phyloP scores from a whole-genome alignment of 2,329 filamentous ascomycete species.

The Pezicula neosporulosa region DNA sequence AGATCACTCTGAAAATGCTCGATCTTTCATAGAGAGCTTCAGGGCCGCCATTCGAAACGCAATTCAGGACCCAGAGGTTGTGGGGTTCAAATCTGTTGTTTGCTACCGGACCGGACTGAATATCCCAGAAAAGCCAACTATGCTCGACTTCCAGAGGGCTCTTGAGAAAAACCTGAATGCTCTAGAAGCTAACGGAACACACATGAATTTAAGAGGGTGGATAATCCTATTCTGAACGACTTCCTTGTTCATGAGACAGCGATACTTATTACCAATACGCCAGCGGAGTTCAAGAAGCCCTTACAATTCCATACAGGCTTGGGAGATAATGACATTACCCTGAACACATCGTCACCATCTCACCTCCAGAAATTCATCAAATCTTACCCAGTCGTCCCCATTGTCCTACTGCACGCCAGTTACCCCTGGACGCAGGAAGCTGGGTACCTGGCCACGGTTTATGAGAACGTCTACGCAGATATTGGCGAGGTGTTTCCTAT shows the following conservation, averaged over 20 bases:
- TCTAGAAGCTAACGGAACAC: constrained; percentile 13
- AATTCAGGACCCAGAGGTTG: constrained; percentile 64
- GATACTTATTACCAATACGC: constrained; percentile 47
- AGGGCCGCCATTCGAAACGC: constrained; percentile 48
- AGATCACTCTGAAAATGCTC: constrained; percentile 31
- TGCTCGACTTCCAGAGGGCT: constrained; percentile 18
- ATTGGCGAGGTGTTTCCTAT: constrained; percentile 81
- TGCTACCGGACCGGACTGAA: constrained; percentile 76
- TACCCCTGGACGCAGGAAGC: constrained; percentile 80
- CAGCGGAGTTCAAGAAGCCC: constrained; percentile 55
- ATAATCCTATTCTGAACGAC: constrained; percentile 65
- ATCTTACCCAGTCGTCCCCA: constrained; percentile 63
- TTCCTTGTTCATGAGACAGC: constrained; percentile 64
- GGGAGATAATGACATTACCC: constrained; percentile 73
- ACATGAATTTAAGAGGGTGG: constrained; percentile 47
- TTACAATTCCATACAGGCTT: constrained; percentile 83
- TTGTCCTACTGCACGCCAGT: constrained; percentile 75
- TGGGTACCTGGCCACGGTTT: constrained; percentile 74
- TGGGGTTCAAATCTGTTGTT: constrained; percentile 79
- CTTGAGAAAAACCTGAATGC: constrained; percentile 25
- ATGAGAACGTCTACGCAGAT: constrained; percentile 78
- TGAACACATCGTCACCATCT: constrained; percentile 69
- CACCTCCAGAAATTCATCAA: constrained; percentile 73
- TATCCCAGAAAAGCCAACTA: constrained; percentile 43
- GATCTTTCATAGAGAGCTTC: constrained; percentile 34